Percentiles rank a stretch among this genome's conserved stretches.
Conservation (phyloP, 306 rosid species). For the Dryas alaskensis region DNA sequence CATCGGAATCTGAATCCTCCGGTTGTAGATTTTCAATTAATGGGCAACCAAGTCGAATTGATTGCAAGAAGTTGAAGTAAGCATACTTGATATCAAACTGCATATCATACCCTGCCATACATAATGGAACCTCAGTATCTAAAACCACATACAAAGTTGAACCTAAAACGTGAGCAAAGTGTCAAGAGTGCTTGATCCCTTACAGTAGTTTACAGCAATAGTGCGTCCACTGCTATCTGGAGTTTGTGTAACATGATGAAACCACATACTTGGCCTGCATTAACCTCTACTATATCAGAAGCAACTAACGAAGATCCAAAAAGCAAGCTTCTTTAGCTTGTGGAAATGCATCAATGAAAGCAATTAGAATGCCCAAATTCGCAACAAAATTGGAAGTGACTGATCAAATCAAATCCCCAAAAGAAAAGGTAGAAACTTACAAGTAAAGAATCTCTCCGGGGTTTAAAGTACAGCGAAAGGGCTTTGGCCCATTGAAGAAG, state of each 20-base stretch:
- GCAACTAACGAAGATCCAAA: neutral
- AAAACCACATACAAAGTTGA: conserved; percentile 2
- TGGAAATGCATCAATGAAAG: neutral
- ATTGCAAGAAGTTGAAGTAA: conserved; percentile 74
- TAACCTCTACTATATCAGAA: conserved; percentile 7
- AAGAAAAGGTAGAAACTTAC: conserved; percentile 33
- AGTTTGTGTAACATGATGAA: conserved; percentile 81
- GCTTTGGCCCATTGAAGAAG: conserved; percentile 61
- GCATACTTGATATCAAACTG: conserved; percentile 82
- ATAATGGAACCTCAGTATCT: conserved; percentile 18
- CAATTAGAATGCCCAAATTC: neutral
- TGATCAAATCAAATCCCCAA: neutral
- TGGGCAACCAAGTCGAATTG: conserved; percentile 41
- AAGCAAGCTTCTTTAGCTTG: neutral
- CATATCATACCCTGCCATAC: conserved; percentile 89
- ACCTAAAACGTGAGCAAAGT: neutral
- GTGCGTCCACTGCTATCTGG: conserved; percentile 52
- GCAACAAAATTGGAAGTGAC: neutral
- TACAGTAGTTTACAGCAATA: conserved; percentile 76
- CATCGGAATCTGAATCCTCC: conserved; percentile 34
- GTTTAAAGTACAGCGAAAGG: conserved; percentile 60
- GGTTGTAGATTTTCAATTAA: conserved; percentile 4
- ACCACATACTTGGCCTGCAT: conserved; percentile 95
- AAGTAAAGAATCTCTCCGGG: conserved; percentile 85
- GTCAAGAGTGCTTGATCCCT: conserved; percentile 22